Base-by-base conservation (phyloP, 768 basidiomycete species). In the Cubamyces lactineus region DNA sequence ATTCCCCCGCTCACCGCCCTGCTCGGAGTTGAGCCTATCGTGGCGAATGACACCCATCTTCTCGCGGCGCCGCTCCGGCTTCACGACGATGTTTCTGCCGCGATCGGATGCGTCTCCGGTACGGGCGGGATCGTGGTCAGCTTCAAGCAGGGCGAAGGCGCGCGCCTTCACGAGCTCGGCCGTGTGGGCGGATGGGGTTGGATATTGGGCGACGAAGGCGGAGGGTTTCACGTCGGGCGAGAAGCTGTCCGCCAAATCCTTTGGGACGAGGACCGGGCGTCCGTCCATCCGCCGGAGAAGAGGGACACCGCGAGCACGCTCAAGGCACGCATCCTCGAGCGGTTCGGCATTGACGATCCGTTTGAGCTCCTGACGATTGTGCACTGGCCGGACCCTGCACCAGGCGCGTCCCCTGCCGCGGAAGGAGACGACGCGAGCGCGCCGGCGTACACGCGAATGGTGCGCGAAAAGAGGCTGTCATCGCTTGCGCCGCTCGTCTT, bases 11-110 rank as follows among this genome's bases (percentile, higher is more conserved):
- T 92, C 45, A 82, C 88, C 2, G 68, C 69, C 2, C 80, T 92
- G 17, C 78, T 92, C 5, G 79, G 75, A 28, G 78, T 93, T 53
- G 84, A 88, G 5, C 65, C 74, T 0, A 75, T 80, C 43, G 80
- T 96, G 52, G 80, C 87, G 43, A 95, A 96, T 73, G 94, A 96
- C 71, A 89, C 91, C 0, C 84, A 89, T 68, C 87, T 96, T 47
- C 85, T 96, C 47, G 91, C 91, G 11, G 86, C 92, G 0, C 92
- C 94, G 5, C 78, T 94, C 13, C 80, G 83, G 41, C 75, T 86
- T 68, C 79, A 86, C 69, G 69, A 76, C 0, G 87, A 87, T 67
- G 79, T 87, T 17, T 72, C 76, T 15, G 78, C 84, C 60, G 91
- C 88, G 8, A 80, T 95, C 30, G 83, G 87, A 3, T 87, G 86